Evolutionary conservation across 805 yeast species (phyloP), one percentile per base, ranked within the genome.

Genomic region (Brettanomyces naardenensis): DNA sequence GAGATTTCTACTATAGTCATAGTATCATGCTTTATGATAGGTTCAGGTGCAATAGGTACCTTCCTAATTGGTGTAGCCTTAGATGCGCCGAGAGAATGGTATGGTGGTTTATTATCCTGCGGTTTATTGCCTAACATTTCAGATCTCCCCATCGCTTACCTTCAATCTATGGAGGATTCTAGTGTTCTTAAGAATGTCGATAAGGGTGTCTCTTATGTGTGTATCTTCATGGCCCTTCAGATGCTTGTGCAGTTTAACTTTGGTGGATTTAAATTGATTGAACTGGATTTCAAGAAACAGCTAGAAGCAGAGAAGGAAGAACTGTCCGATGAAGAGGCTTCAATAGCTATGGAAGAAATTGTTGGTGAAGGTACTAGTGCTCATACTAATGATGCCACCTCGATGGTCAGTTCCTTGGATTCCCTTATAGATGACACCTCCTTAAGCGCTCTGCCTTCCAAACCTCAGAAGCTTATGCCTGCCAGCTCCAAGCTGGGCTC

Each of bases 61-160:
- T 49, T 49, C 20, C 44, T 51, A 2, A 42, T 65, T 2, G 86
- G 86, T 2, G 63, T 65, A 0, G 41, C 58, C 0, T 64, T 67
- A 38, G 78, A 77, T 3, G 73, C 75, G 5, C 95, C 95, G 2
- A 70, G 68, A 42, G 62, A 71, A 30, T 86, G 94, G 90, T 61
- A 70, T 28, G 90, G 95, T 39, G 95, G 95, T 0, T 29, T 48
- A 9, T 45, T 81, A 4, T 69, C 79, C 15, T 85, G 83, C 11
- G 87, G 90, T 0, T 62, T 83, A 23, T 75, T 85, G 49, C 88
- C 88, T 28, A 86, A 86, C 52, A 78, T 80, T 31, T 73, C 87
- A 13, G 95, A 86, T 61, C 65, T 86, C 39, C 95, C 95, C 0
- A 82, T 86, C 49, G 95, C 95, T 0, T 87, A 86, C 48, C 56